These are phyloP conservation scores for Hypoxylon sp. DNA, from an alignment of 2,329 filamentous ascomycete genomes.

Conservation along the genomic window DNA sequence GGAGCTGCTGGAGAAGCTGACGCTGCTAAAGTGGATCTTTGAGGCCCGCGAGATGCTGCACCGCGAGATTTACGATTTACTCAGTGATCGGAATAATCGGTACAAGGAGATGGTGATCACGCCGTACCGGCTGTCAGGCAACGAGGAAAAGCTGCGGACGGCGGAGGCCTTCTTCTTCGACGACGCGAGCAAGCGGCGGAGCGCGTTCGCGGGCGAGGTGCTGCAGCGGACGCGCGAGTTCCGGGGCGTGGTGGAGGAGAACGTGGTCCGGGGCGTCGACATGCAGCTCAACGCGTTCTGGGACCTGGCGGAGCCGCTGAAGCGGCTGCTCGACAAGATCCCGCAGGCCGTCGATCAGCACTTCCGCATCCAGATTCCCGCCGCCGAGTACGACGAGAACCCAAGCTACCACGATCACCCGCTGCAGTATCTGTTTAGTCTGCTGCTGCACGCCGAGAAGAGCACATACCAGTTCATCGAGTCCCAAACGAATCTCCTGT, in stretches of 20 bases:
- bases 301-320: conserved; percentile 91
- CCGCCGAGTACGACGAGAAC: conserved; percentile 85
- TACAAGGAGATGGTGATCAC: conserved; percentile 86
- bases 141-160: conserved; percentile 81
- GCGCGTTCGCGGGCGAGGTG: conserved; percentile 77
- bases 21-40: conserved; percentile 95
- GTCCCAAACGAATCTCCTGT: conserved; percentile 89
- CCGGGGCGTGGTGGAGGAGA: conserved; percentile 81
- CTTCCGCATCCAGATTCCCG: conserved; percentile 82
- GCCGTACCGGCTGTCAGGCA: conserved; percentile 80
- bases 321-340: conserved; percentile 82
- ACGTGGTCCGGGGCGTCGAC: conserved; percentile 88
- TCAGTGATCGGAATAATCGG: conserved; percentile 85
- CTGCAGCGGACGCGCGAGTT: conserved; percentile 81
- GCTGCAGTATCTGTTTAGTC: conserved; percentile 87
- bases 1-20: conserved; percentile 93
- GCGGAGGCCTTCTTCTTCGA: conserved; percentile 85
- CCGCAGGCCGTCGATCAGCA: conserved; percentile 65
- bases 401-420: conserved; percentile 83
- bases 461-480: conserved; percentile 98
- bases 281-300: conserved; percentile 94
- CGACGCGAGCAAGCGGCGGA: conserved; percentile 78
- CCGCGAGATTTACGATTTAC: conserved; percentile 84
- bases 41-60: conserved; percentile 91
- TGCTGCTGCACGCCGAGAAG: conserved; percentile 89